Base-by-base conservation (phyloP, 176 grass and related monocot species). In the Cenchrus purpureus region DNA sequence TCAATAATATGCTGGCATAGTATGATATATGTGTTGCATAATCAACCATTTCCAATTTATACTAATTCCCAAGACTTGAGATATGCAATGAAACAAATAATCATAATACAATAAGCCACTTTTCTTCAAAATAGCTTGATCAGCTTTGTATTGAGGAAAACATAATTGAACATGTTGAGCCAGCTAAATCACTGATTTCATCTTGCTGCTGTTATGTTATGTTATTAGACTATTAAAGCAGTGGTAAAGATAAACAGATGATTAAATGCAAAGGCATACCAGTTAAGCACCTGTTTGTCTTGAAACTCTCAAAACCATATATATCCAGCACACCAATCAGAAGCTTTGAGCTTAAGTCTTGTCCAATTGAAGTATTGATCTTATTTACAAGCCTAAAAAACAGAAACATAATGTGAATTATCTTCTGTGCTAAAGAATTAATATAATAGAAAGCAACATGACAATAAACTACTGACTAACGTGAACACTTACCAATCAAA, bases 261-360 rank as follows among this genome's bases (percentile, higher is more conserved):
- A 83, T 12, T 66, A 79, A 86, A 87, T 46, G 80, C 61, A 90
- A 95, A 98, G 89, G 93, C 93, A 83, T 98, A 95, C 97, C 86
- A 82, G 86, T 80, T 92, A 92, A 91, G 86, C 92, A 98, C 97
- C 97, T 98, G 97, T 98, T 98, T 90, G 93, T 95, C 90, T 98
- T 98, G 90, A 98, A 98, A 95, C 91, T 95, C 92, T 98, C 97
- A 82, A 98, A 98, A 83, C 97, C 97, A 92, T 98, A 98, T 85
- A 98, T 98, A 86, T 98, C 97, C 64, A 98, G 83, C 77, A 98
- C 97, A 59, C 97, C 97, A 66, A 98, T 98, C 77, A 98, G 75
- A 87, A 83, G 86, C 78, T 95, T 95, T 85, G 97, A 98, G 78
- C 85, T 72, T 63, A 92, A 88, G 92, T 98, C 97, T 90, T 98